Conservation (phyloP, 2,329 filamentous ascomycete species). For the Aspergillus vadensis region DNA sequence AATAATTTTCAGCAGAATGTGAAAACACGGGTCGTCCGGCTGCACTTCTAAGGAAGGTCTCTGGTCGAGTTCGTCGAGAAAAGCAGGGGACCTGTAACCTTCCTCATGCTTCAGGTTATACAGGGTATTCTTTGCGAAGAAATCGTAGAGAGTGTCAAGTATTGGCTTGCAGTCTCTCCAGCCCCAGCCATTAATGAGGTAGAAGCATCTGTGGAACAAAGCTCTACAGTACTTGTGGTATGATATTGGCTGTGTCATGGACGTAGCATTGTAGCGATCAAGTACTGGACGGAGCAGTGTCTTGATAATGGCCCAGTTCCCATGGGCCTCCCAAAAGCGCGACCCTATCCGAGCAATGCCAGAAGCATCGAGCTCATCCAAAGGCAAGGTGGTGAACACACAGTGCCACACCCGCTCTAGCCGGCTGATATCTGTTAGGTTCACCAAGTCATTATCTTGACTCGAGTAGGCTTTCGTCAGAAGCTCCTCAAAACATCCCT, state of each 20-base stretch:
- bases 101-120: conserved; percentile 56
- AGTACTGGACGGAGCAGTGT: conserved; percentile 51
- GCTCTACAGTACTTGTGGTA: conserved; percentile 59
- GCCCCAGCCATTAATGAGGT: conserved; percentile 57
- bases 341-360: conserved; percentile 50
- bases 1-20: conserved; percentile 61
- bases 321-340: conserved; percentile 42
- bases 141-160: conserved; percentile 59
- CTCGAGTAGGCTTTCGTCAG: conserved; percentile 38
- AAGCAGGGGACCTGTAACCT: conserved; percentile 53
- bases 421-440: conserved; percentile 27
- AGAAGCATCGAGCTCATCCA: conserved; percentile 53
- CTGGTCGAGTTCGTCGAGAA: conserved; percentile 54
- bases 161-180: conserved; percentile 59
- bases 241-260: conserved; percentile 42
- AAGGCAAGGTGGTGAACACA: conserved; percentile 57
- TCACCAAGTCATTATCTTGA: conserved; percentile 44
- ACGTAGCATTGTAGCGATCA: conserved; percentile 48
- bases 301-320: conserved; percentile 56
- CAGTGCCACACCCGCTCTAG: conserved; percentile 45
- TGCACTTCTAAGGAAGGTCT: conserved; percentile 48
- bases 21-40: conserved; percentile 57
- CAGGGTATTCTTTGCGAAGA: conserved; percentile 59
- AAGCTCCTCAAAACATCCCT: conserved; percentile 48
- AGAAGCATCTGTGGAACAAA: conserved; percentile 55